Conservation (phyloP, 495 filamentous ascomycete genomes). For the Penicillium bialowiezense region DNA sequence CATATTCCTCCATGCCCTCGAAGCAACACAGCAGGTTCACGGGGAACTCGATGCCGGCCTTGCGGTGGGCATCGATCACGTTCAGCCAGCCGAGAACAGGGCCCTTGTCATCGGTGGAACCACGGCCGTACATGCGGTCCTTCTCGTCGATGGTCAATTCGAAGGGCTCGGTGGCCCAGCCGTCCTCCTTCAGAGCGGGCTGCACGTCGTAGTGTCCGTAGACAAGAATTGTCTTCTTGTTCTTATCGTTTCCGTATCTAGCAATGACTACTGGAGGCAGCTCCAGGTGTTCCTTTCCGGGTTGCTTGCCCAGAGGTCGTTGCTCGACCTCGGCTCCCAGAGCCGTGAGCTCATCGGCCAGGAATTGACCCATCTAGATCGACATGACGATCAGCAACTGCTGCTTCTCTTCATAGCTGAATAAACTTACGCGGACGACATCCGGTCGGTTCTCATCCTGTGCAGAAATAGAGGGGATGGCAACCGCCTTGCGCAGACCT, state of each 20-base stretch:
- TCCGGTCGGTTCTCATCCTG: slow-evolving; percentile 83
- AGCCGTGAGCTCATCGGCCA: slow-evolving; percentile 73
- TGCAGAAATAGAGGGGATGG: slow-evolving; percentile 92
- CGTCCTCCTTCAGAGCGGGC: slow-evolving; percentile 87
- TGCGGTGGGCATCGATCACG: slow-evolving; percentile 94
- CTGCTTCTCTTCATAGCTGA: background rate
- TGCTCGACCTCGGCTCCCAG: slow-evolving; percentile 86
- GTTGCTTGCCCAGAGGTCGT: slow-evolving; percentile 82
- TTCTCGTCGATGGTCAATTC: slow-evolving; percentile 82
- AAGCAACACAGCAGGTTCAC: slow-evolving; percentile 99
- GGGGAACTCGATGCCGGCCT: slow-evolving; percentile 88
- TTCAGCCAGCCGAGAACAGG: slow-evolving; percentile 98
- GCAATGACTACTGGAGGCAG: slow-evolving; percentile 90
- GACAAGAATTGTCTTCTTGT: slow-evolving; percentile 90
- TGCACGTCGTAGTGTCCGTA: slow-evolving; percentile 99
- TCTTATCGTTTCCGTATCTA: slow-evolving; percentile 85
- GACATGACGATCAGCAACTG: background rate
- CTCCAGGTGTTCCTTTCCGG: slow-evolving; percentile 81
- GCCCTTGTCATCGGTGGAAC: slow-evolving; percentile 97
- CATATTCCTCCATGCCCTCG: slow-evolving; percentile 99
- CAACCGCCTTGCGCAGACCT: slow-evolving; percentile 83
- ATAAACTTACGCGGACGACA: slow-evolving; percentile 64
- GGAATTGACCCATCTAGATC: slow-evolving; percentile 82
- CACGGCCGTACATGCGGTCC: slow-evolving; percentile 92
- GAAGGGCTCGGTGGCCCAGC: slow-evolving; percentile 96